These are phyloP conservation scores for Beta macrorhiza DNA, from an alignment of 179 eudicot species.

Conservation along the genomic window DNA sequence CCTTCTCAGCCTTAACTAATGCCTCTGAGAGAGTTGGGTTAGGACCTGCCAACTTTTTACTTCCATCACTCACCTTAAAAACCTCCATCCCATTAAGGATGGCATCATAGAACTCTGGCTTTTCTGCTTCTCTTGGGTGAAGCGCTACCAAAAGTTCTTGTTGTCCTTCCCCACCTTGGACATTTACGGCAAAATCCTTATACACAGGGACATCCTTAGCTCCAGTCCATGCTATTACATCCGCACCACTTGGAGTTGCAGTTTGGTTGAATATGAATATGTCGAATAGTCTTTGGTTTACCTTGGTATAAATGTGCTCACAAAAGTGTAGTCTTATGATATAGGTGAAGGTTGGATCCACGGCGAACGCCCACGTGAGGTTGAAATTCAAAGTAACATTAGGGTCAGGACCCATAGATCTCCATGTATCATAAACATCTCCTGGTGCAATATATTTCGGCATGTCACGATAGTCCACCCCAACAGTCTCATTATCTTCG, in stretches of 20 bases:
- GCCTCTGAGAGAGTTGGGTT: slow-evolving; percentile 48
- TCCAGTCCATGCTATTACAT: slow-evolving; percentile 59
- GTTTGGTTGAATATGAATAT: slow-evolving; percentile 65
- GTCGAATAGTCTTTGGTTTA: slow-evolving; percentile 59
- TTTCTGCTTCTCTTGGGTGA: slow-evolving; percentile 29
- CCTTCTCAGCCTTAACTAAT: slow-evolving; percentile 30
- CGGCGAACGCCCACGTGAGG: slow-evolving; percentile 69
- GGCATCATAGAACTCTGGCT: slow-evolving; percentile 55
- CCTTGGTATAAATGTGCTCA: slow-evolving; percentile 41
- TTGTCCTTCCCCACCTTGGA: slow-evolving; percentile 26
- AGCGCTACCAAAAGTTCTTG: slow-evolving; percentile 22
- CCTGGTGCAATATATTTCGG: slow-evolving; percentile 56
- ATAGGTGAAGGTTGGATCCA: slow-evolving; percentile 68
- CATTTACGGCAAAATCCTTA: slow-evolving; percentile 50
- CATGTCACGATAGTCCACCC: slow-evolving; percentile 35
- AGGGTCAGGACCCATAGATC: slow-evolving; percentile 66
- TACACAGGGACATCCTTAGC: slow-evolving; percentile 50
- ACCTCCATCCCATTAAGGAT: slow-evolving; percentile 63
- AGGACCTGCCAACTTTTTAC: slow-evolving; percentile 60
- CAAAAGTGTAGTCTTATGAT: slow-evolving; percentile 71
- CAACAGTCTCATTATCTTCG: slow-evolving; percentile 31
- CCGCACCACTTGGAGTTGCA: slow-evolving; percentile 44
- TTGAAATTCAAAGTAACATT: slow-evolving; percentile 55
- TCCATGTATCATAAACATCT: slow-evolving; percentile 62
- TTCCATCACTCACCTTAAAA: slow-evolving; percentile 48